Conservation (phyloP, 768 basidiomycete genomes). For the Antrodiella citrinella region DNA sequence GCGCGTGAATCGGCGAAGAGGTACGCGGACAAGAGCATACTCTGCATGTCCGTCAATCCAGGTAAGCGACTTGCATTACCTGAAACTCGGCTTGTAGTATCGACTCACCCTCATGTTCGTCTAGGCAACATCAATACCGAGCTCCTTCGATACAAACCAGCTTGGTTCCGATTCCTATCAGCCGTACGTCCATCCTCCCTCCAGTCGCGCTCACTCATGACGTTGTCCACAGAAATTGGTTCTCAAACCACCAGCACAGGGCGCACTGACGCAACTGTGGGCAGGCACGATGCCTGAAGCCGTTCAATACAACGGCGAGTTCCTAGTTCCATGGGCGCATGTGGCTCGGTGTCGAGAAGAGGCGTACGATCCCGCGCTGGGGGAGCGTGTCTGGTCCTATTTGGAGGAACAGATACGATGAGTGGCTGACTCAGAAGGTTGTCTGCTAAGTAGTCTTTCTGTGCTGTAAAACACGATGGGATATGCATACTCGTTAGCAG, state of each 20-base stretch:
- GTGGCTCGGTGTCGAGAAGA: slow-evolving; percentile 7
- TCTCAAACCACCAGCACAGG: slow-evolving; percentile 12
- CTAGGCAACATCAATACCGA: slow-evolving; percentile 10
- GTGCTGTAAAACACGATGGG: no score
- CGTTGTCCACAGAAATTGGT: neutral
- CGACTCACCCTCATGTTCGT: neutral
- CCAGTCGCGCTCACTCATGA: neutral
- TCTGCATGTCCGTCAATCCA: slow-evolving; percentile 35
- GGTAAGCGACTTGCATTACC: slow-evolving; percentile 22
- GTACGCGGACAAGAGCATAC: slow-evolving; percentile 33
- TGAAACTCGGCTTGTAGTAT: neutral
- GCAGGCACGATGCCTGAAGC: slow-evolving; percentile 31
- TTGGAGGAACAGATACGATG: slow-evolving; percentile 10
- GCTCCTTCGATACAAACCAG: slow-evolving; percentile 9
- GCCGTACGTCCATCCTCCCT: slow-evolving; percentile 14
- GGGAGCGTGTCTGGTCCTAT: slow-evolving; percentile 7
- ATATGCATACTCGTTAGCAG: no score
- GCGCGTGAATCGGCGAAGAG: slow-evolving; percentile 35
- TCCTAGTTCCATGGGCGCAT: slow-evolving; percentile 9
- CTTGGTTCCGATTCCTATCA: slow-evolving; percentile 1
- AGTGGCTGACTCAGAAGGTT: no score
- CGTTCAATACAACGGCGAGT: slow-evolving; percentile 25
- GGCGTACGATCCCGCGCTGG: slow-evolving; percentile 8
- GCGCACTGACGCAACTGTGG: slow-evolving; percentile 33
- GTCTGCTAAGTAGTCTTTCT: no score